These are phyloP conservation scores for Diaporthe nobilis DNA, from an alignment of 2,329 filamentous ascomycete species.

Conservation along the genomic window DNA sequence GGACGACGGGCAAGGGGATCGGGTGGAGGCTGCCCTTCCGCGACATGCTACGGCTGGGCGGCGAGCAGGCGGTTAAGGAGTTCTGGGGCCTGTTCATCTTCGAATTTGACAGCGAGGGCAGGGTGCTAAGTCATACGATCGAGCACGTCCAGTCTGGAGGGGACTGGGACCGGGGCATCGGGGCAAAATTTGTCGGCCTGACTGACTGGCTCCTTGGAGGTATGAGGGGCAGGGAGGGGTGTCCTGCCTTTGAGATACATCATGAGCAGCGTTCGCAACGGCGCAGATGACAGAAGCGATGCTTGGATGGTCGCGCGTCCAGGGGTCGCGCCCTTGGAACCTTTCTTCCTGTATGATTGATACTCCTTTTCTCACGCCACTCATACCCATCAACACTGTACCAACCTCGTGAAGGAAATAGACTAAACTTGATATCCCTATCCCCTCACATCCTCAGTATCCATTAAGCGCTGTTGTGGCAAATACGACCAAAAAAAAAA, in stretches of 20 bases:
- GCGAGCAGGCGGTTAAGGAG: constrained; percentile 70
- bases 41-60: constrained; percentile 43
- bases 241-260: constrained; percentile 45
- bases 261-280: constrained; percentile 23
- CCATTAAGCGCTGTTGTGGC: not conserved
- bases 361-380: constrained; percentile 32
- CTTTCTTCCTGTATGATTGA: constrained; percentile 26
- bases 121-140: constrained; percentile 90
- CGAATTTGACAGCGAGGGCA: constrained; percentile 90
- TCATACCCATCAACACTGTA: constrained; percentile 38
- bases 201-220: constrained; percentile 95
- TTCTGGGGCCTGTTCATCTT: constrained; percentile 96
- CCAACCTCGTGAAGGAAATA: not conserved
- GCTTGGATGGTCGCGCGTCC: constrained; percentile 15
- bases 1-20: constrained; percentile 70
- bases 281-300: constrained; percentile 36
- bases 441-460: not conserved
- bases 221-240: constrained; percentile 62
- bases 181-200: constrained; percentile 87
- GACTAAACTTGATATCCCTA: constrained; percentile 31
- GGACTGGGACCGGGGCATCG: constrained; percentile 84
- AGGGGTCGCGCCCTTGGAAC: constrained; percentile 1
- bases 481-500: not conserved
- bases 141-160: constrained; percentile 90
- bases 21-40: constrained; percentile 48